Conservation (phyloP, 805 yeast species). For the Wilhelminamyces savonicus region DNA sequence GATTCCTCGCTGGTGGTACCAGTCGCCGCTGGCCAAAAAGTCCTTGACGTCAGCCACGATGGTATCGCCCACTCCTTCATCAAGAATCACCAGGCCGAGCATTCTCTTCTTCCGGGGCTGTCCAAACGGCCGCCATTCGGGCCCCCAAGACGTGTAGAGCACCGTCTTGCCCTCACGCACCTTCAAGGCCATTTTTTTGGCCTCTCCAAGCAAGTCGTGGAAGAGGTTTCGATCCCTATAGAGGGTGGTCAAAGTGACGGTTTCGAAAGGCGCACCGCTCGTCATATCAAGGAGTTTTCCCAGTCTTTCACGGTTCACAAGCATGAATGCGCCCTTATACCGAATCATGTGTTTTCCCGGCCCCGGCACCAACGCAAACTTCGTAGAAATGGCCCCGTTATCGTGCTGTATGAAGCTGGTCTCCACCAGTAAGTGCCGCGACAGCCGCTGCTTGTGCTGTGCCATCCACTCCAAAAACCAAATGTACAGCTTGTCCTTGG, state of each 20-base stretch:
- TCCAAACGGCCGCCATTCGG: slow-evolving; percentile 98
- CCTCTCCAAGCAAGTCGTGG: slow-evolving; percentile 69
- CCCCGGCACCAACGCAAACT: slow-evolving; percentile 90
- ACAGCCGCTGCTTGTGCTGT: slow-evolving; percentile 61
- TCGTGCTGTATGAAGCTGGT: slow-evolving; percentile 84
- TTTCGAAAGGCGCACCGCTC: slow-evolving; percentile 91
- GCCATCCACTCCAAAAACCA: slow-evolving; percentile 99
- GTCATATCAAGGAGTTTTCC: slow-evolving; percentile 84
- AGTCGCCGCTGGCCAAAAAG: slow-evolving; percentile 70
- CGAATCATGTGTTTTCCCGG: slow-evolving; percentile 89
- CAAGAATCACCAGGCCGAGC: slow-evolving; percentile 81
- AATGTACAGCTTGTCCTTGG: slow-evolving; percentile 85
- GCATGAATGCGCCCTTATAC: slow-evolving; percentile 83
- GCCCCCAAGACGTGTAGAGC: slow-evolving; percentile 91
- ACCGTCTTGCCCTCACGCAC: slow-evolving; percentile 92
- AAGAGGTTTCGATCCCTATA: slow-evolving; percentile 75
- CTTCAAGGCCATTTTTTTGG: slow-evolving; percentile 74
- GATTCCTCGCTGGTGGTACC: slow-evolving; percentile 96
- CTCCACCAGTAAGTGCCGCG: slow-evolving; percentile 85
- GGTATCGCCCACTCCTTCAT: slow-evolving; percentile 60
- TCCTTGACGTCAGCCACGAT: slow-evolving; percentile 72
- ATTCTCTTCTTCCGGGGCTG: slow-evolving; percentile 85
- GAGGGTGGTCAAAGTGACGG: slow-evolving; percentile 87
- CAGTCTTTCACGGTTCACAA: slow-evolving; percentile 84
- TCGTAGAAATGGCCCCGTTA: slow-evolving; percentile 84